Evolutionary conservation across 768 basidiomycete species (phyloP).

Genomic region (Suillus brevipes): DNA sequence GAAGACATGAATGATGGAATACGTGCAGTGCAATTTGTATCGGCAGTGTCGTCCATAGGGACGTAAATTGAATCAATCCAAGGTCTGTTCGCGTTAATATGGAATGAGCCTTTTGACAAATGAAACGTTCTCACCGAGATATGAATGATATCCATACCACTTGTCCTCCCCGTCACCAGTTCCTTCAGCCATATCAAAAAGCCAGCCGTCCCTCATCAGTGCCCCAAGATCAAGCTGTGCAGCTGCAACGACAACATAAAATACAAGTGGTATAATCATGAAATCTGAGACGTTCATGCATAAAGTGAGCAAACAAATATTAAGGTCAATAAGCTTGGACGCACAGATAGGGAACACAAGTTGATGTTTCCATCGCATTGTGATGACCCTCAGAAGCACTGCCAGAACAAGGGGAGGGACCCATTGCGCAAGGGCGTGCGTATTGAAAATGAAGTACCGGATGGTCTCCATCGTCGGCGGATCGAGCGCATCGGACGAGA

Average conservation of each 20-base stretch:
- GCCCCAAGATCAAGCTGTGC: slow-evolving; percentile 57
- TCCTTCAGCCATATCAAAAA: slow-evolving; percentile 65
- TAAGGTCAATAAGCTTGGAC: slow-evolving; percentile 33
- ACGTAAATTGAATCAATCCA: slow-evolving; percentile 54
- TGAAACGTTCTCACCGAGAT: slow-evolving; percentile 58
- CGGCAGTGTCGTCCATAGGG: slow-evolving; percentile 82
- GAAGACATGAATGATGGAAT: slow-evolving; percentile 42
- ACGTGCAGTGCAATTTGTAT: slow-evolving; percentile 90
- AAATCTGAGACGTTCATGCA: slow-evolving; percentile 53
- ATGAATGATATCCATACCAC: slow-evolving; percentile 88
- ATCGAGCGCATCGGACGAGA: slow-evolving; percentile 74
- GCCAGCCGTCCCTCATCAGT: slow-evolving; percentile 73
- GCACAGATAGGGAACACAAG: slow-evolving; percentile 86
- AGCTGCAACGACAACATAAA: slow-evolving; percentile 77
- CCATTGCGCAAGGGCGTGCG: slow-evolving; percentile 74
- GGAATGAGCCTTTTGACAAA: neutral
- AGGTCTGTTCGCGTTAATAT: slow-evolving; percentile 48
- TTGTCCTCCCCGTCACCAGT: slow-evolving; percentile 32
- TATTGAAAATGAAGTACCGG: slow-evolving; percentile 63
- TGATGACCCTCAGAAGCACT: slow-evolving; percentile 75
- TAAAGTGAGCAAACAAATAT: neutral
- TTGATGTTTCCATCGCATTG: slow-evolving; percentile 79
- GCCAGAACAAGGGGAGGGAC: slow-evolving; percentile 76
- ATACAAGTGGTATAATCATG: slow-evolving; percentile 73
- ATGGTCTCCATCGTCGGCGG: slow-evolving; percentile 65